These are phyloP conservation scores for Rhodomyrtus tomentosa DNA, from an alignment of 345 rosid genomes.

Conservation along the genomic window DNA sequence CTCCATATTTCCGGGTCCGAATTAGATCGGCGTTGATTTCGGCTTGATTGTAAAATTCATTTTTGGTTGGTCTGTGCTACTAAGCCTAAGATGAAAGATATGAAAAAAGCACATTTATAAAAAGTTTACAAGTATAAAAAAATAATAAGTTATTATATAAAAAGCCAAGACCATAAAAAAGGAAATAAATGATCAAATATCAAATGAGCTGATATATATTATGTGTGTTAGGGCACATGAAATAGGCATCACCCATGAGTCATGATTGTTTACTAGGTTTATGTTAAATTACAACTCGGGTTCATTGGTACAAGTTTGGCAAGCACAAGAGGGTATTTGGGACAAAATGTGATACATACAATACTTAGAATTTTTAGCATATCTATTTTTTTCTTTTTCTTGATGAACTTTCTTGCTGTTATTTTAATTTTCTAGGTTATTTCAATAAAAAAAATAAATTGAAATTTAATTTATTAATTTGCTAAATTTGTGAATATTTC, in stretches of 20 bases:
- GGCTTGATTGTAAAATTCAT: background rate
- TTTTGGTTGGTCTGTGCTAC: no score
- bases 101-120: no score
- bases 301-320: background rate
- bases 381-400: background rate
- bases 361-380: background rate
- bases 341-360: background rate
- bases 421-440: no score
- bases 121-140: no score
- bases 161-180: no score
- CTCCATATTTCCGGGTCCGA: background rate
- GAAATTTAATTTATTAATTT: background rate
- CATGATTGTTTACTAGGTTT: background rate
- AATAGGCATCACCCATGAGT: background rate
- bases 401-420: background rate
- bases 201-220: background rate
- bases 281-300: background rate
- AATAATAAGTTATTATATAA: no score
- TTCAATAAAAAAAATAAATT: no score
- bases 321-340: fast-evolving
- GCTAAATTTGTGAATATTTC: background rate
- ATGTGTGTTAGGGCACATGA: background rate
- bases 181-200: no score
- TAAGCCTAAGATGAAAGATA: no score
- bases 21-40: background rate